Percentiles rank a stretch among this genome's conserved stretches.
These are phyloP conservation scores for Candida chilensis DNA, from an alignment of 805 yeast species.

Conservation along the genomic window DNA sequence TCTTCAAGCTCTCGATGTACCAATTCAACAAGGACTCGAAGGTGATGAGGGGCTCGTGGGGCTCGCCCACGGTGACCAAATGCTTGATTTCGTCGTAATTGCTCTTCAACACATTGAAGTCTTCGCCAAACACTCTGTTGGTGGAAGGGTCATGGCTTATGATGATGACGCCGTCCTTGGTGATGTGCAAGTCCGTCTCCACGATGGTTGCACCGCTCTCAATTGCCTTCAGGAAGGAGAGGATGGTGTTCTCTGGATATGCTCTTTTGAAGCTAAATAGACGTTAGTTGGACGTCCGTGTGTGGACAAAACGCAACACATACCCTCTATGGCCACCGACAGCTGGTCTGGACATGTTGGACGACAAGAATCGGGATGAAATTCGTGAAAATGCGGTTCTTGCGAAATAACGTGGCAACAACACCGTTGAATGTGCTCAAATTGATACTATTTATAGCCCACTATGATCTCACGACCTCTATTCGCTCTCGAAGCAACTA, in stretches of 20 bases:
- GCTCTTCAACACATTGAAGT: slow-evolving; percentile 11
- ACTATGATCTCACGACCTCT: no score
- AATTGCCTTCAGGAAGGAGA: slow-evolving; percentile 20
- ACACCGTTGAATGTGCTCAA: no score
- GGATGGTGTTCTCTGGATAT: slow-evolving; percentile 26
- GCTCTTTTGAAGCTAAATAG: no score
- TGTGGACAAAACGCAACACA: no score
- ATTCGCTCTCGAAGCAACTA: no score
- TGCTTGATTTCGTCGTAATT: slow-evolving; percentile 12
- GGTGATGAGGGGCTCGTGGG: slow-evolving; percentile 19
- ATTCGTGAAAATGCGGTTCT: no score
- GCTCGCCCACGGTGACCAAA: slow-evolving; percentile 15
- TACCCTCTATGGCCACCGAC: no score
- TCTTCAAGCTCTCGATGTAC: slow-evolving; percentile 31
- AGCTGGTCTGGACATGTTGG: no score
- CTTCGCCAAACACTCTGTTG: slow-evolving; percentile 17
- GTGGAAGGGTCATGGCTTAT: slow-evolving; percentile 23
- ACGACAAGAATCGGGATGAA: no score
- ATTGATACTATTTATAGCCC: no score
- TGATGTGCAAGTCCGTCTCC: slow-evolving; percentile 25
- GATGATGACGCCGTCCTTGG: slow-evolving; percentile 18
- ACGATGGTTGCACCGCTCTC: slow-evolving; percentile 18
- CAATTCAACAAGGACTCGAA: slow-evolving; percentile 17
- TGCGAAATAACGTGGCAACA: no score
- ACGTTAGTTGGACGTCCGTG: no score